Percentiles rank a stretch among this genome's conserved stretches.
Conservation (phyloP, 768 basidiomycete species). For the Leccinum disarticulatum region DNA sequence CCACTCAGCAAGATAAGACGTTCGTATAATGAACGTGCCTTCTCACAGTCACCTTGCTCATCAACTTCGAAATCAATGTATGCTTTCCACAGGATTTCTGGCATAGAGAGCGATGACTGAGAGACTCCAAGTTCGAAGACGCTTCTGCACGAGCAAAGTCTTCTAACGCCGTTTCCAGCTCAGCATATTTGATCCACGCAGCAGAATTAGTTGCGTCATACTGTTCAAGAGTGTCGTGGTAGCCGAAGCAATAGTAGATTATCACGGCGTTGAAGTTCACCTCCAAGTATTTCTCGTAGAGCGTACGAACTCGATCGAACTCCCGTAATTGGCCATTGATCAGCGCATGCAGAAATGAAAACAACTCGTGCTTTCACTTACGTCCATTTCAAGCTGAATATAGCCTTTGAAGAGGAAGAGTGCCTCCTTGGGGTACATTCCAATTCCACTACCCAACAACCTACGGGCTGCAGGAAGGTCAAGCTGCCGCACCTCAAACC, state of each 20-base stretch:
- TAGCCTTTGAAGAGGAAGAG: constrained; percentile 97
- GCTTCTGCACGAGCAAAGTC: constrained; percentile 88
- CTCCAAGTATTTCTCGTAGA: constrained; percentile 95
- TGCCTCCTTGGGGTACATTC: constrained; percentile 94
- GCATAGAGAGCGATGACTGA: constrained; percentile 88
- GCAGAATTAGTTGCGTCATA: constrained; percentile 88
- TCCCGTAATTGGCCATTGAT: constrained; percentile 67
- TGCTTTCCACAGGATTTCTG: constrained; percentile 91
- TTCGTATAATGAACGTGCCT: constrained; percentile 84
- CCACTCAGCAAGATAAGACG: constrained; percentile 81
- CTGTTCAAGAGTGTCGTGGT: constrained; percentile 34
- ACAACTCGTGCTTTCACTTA: constrained; percentile 34
- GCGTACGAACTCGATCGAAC: constrained; percentile 87
- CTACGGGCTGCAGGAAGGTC: constrained; percentile 85
- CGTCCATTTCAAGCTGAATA: constrained; percentile 90
- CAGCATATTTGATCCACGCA: constrained; percentile 96
- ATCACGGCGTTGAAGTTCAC: constrained; percentile 38
- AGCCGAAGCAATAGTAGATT: neutral
- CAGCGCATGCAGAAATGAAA: constrained; percentile 5
- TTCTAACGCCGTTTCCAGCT: constrained; percentile 83
- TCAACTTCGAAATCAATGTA: constrained; percentile 97
- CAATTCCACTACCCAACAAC: constrained; percentile 85
- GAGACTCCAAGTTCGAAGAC: constrained; percentile 88
- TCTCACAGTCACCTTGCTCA: constrained; percentile 82
- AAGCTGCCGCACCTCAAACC: constrained; percentile 85